These are phyloP conservation scores for Cystofilobasidium bisporidii DNA, from an alignment of 768 basidiomycete genomes.

Conservation along the genomic window DNA sequence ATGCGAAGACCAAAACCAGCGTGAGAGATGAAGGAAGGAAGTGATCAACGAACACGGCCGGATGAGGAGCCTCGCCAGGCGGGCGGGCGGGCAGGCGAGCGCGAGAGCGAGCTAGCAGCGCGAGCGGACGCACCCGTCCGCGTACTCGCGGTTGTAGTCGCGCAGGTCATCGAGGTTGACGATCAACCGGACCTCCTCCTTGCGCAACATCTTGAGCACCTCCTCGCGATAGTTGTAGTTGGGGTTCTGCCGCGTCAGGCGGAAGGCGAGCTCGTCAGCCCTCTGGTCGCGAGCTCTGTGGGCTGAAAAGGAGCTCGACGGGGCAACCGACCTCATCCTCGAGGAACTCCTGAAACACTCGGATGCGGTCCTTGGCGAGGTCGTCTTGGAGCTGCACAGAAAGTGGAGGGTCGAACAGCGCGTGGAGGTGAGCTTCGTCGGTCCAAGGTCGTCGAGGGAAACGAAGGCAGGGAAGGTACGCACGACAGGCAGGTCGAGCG, in stretches of 20 bases:
- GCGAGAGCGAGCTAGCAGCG: too few species aligned
- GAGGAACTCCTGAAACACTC: conserved; percentile 68
- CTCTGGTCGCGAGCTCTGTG: too few species aligned
- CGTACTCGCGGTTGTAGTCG: conserved; percentile 77
- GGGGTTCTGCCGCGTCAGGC: conserved; percentile 37
- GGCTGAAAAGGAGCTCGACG: background rate
- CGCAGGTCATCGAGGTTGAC: conserved; percentile 94
- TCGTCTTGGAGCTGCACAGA: conserved; percentile 42
- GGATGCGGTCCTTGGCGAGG: conserved; percentile 63
- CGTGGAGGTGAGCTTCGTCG: background rate
- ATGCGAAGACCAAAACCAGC: too few species aligned
- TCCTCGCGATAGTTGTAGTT: conserved; percentile 69
- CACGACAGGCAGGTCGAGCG: background rate
- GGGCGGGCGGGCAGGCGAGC: too few species aligned
- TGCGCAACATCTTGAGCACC: conserved; percentile 69
- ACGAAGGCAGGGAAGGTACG: background rate
- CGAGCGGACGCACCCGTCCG: conserved; percentile 51
- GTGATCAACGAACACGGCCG: too few species aligned
- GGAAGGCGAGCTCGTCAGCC: background rate
- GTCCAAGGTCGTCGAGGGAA: background rate
- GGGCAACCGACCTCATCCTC: conserved; percentile 39
- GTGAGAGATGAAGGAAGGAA: too few species aligned
- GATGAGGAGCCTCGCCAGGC: too few species aligned
- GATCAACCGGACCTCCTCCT: conserved; percentile 74
- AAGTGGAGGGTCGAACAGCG: background rate